Percentiles rank a stretch among this genome's conserved stretches.
These are phyloP conservation scores for Lumnitzera racemosa DNA, from an alignment of 345 rosid genomes.

Conservation along the genomic window DNA sequence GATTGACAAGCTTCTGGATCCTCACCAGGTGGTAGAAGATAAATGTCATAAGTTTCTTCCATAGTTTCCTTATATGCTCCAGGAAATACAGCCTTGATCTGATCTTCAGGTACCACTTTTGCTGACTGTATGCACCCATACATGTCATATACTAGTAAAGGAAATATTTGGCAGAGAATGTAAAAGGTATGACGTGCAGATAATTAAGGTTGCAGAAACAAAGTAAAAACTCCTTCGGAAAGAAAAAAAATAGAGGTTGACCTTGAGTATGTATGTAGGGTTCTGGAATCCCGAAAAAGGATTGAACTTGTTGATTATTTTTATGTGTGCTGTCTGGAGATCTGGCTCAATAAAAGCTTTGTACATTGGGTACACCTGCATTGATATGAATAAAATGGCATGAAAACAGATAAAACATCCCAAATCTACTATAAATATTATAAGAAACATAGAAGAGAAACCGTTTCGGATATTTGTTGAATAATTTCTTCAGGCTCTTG, in stretches of 20 bases:
- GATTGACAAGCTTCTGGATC: slow-evolving; percentile 99
- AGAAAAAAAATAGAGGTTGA: slow-evolving; percentile 12
- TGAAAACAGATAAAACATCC: slow-evolving; percentile 7
- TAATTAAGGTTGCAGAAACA: too few relatives aligned
- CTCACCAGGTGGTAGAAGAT: slow-evolving; percentile 98
- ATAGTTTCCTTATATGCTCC: slow-evolving; percentile 47
- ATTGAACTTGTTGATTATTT: slow-evolving; percentile 92
- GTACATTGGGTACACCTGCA: slow-evolving; percentile 97
- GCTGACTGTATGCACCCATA: slow-evolving; percentile 52
- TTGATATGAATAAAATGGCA: not conserved
- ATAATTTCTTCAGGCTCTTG: slow-evolving; percentile 99
- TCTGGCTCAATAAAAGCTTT: slow-evolving; percentile 99
- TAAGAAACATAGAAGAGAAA: slow-evolving; percentile 22
- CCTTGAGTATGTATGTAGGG: slow-evolving; percentile 94
- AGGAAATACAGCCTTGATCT: slow-evolving; percentile 65
- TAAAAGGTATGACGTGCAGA: not conserved
- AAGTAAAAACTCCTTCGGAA: not conserved
- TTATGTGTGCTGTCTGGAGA: slow-evolving; percentile 91
- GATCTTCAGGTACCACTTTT: slow-evolving; percentile 60
- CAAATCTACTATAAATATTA: not conserved
- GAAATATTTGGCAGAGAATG: not conserved
- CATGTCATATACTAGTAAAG: slow-evolving; percentile 8
- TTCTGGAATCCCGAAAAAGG: slow-evolving; percentile 97
- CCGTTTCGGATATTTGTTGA: slow-evolving; percentile 99
- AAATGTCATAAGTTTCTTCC: slow-evolving; percentile 98